Conservation (phyloP, 2,329 filamentous ascomycete species). For the Aspergillus piperis region DNA sequence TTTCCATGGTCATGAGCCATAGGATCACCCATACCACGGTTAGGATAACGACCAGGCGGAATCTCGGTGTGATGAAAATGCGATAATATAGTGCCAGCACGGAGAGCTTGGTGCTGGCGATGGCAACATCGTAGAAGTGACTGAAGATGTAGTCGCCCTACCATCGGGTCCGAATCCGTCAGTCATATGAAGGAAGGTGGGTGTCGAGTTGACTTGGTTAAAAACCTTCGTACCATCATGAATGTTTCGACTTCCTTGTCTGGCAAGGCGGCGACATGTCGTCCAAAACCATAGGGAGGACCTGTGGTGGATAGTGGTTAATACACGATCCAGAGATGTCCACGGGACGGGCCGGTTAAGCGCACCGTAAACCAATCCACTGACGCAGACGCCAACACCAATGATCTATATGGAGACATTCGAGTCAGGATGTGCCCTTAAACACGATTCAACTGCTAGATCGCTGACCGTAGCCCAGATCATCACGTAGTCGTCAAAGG, state of each 20-base stretch:
- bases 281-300: conserved; percentile 19
- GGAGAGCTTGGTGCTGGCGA: conserved; percentile 19
- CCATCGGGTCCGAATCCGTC: background rate
- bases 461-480: conserved; percentile 17
- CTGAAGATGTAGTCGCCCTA: conserved; percentile 22
- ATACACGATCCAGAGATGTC: background rate
- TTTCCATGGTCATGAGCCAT: conserved; percentile 18
- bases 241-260: conserved; percentile 9
- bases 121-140: conserved; percentile 19
- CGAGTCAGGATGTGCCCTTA: background rate
- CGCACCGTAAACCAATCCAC: conserved; percentile 19
- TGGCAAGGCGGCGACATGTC: conserved; percentile 14
- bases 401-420: conserved; percentile 3
- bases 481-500: conserved; percentile 19
- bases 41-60: conserved; percentile 12
- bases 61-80: conserved; percentile 14
- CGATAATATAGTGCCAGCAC: conserved; percentile 19
- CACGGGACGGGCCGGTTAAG: background rate
- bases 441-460: background rate
- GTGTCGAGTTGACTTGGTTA: background rate
- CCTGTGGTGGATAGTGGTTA: conserved; percentile 4
- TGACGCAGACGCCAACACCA: conserved; percentile 14
- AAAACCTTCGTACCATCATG: conserved; percentile 14
- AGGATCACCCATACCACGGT: conserved; percentile 15
- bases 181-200: background rate